Evolutionary conservation across 2,329 filamentous ascomycete genomes (phyloP).

Genomic region (Aaosphaeria pasadenensis): DNA sequence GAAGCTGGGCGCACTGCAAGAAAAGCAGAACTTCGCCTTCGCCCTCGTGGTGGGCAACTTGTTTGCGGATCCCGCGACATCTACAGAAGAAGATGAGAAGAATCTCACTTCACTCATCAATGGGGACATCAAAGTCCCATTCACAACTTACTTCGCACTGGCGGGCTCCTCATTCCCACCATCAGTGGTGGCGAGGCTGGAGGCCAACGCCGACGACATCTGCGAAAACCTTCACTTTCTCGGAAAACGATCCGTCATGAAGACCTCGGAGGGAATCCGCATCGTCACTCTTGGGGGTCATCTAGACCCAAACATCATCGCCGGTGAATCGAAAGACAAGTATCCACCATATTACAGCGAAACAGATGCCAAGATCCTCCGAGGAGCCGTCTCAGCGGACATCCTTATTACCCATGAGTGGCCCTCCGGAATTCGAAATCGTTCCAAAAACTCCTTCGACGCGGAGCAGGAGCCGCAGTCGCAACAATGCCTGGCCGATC

Average conservation of each 20-base stretch:
- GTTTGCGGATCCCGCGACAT: slow-evolving; percentile 56
- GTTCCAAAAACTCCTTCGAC: slow-evolving; percentile 62
- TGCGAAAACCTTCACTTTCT: slow-evolving; percentile 91
- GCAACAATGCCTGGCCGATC: slow-evolving; percentile 70
- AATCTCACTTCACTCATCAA: slow-evolving; percentile 62
- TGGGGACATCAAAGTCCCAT: slow-evolving; percentile 69
- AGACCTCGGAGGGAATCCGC: slow-evolving; percentile 83
- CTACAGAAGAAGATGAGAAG: slow-evolving; percentile 54
- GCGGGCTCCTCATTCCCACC: slow-evolving; percentile 70
- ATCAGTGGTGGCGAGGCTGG: slow-evolving; percentile 68
- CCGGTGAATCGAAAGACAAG: slow-evolving; percentile 66
- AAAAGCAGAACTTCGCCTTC: slow-evolving; percentile 85
- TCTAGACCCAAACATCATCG: slow-evolving; percentile 60
- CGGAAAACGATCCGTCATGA: slow-evolving; percentile 78
- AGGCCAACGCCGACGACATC: slow-evolving; percentile 66
- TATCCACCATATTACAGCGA: slow-evolving; percentile 75
- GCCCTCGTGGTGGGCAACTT: slow-evolving; percentile 82
- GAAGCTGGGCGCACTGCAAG: slow-evolving; percentile 76
- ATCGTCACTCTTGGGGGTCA: slow-evolving; percentile 83
- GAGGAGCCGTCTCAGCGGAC: slow-evolving; percentile 75
- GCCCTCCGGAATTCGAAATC: slow-evolving; percentile 69
- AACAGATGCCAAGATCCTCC: slow-evolving; percentile 71
- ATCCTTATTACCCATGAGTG: slow-evolving; percentile 85
- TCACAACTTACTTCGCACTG: slow-evolving; percentile 89
- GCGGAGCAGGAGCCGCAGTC: slow-evolving; percentile 54